Base-by-base conservation (phyloP, 2,329 filamentous ascomycete genomes). In the Hypocreales sp. region DNA sequence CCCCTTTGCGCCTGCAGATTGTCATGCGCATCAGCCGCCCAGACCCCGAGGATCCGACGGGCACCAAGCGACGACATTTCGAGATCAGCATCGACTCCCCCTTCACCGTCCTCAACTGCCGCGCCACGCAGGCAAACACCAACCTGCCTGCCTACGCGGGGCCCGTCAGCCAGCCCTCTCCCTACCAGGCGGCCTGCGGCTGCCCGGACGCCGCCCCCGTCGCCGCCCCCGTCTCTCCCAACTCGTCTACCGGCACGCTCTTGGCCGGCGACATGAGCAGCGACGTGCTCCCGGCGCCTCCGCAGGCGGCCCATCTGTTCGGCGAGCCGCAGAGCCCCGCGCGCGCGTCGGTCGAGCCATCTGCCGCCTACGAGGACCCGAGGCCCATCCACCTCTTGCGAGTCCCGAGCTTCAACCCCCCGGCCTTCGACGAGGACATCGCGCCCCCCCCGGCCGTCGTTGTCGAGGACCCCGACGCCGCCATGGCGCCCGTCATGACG, bases 11-110 rank as follows among this genome's bases (percentile, higher is more conserved):
- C n/a, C n/a, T n/a, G n/a, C 35, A 87, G 81, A 83, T 93, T 44
- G 83, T 93, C 34, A 81, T 94, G 72, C 78, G 86, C 28, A 75
- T 94, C 25, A 93, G 84, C 17, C 83, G 82, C 40, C 60, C 79
- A 10, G 86, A 93, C 40, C 68, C 75, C 21, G 72, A 76, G 8
- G 80, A 92, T 41, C 74, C 83, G 0, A 62, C 61, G 1, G 66
- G 65, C 20, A 65, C 60, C 35, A 86, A 86, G 45, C 72, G 84
- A 36, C 71, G 84, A 19, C 86, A 93, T 47, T 94, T 92, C 40
- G 86, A 94, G 51, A 93, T 93, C 42, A 92, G 83, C 39, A 94
- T 94, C 40, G 86, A 94, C 53, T 93, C 84, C 2, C 86, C 86
- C 1, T 87, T 94, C 47, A 87, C 87, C 35, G 82, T 93, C 24